Base-by-base conservation (phyloP, 164 flowering plant genomes). In the Vitis rotundifolia region DNA sequence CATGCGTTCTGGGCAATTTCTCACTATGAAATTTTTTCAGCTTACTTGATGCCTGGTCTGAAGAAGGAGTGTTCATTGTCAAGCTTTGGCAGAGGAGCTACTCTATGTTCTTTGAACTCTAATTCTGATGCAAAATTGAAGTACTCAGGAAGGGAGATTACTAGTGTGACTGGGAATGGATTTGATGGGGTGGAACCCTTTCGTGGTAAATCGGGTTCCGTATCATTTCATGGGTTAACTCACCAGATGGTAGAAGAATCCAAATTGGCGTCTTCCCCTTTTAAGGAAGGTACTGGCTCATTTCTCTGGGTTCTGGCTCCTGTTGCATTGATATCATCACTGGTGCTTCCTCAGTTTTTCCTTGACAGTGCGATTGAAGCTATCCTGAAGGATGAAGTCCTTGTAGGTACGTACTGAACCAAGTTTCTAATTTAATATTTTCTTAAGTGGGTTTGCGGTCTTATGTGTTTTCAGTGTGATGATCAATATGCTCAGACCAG, bases 131-230 rank as follows among this genome's bases (percentile, higher is more conserved):
- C 65, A 0, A 62, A 67, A 12, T 73, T 55, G 61, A 69, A 68
- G 9, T 11, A 18, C 0, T 5, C 59, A 2, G 58, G 50, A 11
- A 62, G 55, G 49, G 61, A 73, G 28, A 52, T 50, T 37, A 28
- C 63, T 28, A 48, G 71, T 48, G 62, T 70, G 13, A 14, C 68
- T 9, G n/a, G 60, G 16, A 18, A 15, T 29, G 28, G 70, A 3
- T 48, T 28, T 59, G 54, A 64, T 31, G 80, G 79, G 53, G 53
- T 71, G 9, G 97, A 89, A 75, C 86, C 88, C 0, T 84, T 86
- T 69, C 79, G 84, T 49, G 98, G 98, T 2, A 94, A 91, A 81
- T 68, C 95, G 1, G 97, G 95, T 60, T 86, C 91, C 8, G 83
- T 92, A 80, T 92, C 98, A 0, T 94, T 94, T 70, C 60, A 59